phyloP scores from a whole-genome alignment of 306 rosid genomes.

The Nissolia schottii region DNA sequence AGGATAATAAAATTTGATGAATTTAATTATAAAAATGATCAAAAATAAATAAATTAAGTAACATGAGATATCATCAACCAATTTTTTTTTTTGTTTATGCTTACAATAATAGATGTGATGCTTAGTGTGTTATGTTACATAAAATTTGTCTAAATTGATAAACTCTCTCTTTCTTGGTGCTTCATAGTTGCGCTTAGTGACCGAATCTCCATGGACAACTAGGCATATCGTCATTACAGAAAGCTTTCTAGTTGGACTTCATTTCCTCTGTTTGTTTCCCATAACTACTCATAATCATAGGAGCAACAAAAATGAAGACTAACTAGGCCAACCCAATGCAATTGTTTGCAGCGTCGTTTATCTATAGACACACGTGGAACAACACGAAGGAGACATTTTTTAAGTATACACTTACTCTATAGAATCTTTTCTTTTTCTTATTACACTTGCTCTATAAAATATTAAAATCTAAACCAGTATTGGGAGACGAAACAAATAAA shows the following conservation, averaged over 20 bases:
- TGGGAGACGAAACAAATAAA: not conserved
- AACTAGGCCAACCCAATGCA: not conserved
- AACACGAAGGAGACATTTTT: not conserved
- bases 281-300: not conserved
- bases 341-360: not conserved
- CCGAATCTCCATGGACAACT: not conserved
- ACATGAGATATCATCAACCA: no score
- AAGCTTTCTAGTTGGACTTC: not conserved
- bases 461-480: not conserved
- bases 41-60: no score
- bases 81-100: no score
- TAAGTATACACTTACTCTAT: not conserved
- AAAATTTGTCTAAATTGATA: not conserved
- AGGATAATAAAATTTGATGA: no score
- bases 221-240: not conserved
- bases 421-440: no score
- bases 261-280: not conserved
- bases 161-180: not conserved
- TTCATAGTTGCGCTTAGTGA: not conserved
- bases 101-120: no score
- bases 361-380: conserved; percentile 5
- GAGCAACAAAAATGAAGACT: not conserved
- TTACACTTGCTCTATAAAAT: no score
- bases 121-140: no score
- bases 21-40: no score